Base-by-base conservation (phyloP, 768 basidiomycete genomes). In the Suillus americanus region DNA sequence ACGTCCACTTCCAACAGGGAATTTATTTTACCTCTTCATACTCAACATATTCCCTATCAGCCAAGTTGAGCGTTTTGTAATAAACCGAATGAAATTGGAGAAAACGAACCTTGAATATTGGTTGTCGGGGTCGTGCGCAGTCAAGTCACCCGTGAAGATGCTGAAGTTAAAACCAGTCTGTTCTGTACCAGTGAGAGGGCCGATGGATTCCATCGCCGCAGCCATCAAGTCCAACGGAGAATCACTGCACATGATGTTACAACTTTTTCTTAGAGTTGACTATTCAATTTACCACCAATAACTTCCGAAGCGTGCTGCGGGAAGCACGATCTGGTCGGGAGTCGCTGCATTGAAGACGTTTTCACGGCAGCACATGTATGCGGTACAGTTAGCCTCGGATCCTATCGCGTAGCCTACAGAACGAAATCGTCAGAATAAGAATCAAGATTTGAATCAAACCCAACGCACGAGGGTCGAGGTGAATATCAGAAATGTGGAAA, bases 131-230 rank as follows among this genome's bases (percentile, higher is more conserved):
- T 92, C 91, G 69, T 92, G 91, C 12, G 87, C 81, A 28, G 90
- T 89, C 53, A 91, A 72, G 71, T 92, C 90, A 28, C 91, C 90
- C 0, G 91, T 92, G 71, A 85, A 92, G 16, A 92, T 45, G 0
- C 84, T 84, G 75, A 85, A 91, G 38, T 82, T 83, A 70, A 91
- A 89, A 0, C 86, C 88, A 3, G 78, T 83, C 0, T 80, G 75
- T 66, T 84, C 67, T 9, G 91, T 91, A 10, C 79, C 84, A 3
- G 89, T 82, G 14, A 92, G 78, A 6, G 81, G 80, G 9, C 89
- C 90, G 60, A 92, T 89, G 0, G 89, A 82, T 69, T 89, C 68
- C 60, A 91, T 77, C 0, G 85, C 87, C 5, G 90, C 78, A 62
- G 86, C 71, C 13, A 77, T 79, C 20, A 92, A 81, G 12, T 87